A percentile compares a stretch with the other conserved stretches of the same genome.
Conservation (phyloP, 2,329 filamentous ascomycete species). For the Cladophialophora carrionii region DNA sequence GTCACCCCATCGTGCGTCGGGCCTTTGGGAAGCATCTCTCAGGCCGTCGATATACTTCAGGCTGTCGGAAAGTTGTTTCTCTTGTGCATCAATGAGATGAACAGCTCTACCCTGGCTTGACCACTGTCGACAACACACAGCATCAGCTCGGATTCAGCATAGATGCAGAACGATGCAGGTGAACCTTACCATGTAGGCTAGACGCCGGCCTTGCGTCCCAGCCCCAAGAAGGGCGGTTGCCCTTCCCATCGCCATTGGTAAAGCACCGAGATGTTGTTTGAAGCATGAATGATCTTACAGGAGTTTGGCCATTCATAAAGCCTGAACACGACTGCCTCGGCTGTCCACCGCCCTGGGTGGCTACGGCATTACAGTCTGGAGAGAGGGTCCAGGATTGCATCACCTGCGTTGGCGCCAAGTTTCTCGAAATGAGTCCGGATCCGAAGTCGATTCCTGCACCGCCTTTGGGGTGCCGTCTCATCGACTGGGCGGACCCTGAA, state of each 20-base stretch:
- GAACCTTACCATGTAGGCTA: constrained; percentile 45
- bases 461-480: not conserved
- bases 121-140: constrained; percentile 39
- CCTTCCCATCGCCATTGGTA: constrained; percentile 8
- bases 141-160: not conserved
- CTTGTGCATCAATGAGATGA: constrained; percentile 41
- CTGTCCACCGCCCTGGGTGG: not conserved
- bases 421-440: not conserved
- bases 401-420: not conserved
- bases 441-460: not conserved
- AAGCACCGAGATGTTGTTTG: not conserved
- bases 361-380: not conserved
- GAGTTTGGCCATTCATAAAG: not conserved
- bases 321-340: not conserved
- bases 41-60: constrained; percentile 41
- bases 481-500: not conserved
- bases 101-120: constrained; percentile 43
- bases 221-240: constrained; percentile 42
- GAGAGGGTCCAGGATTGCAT: not conserved
- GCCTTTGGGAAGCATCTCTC: constrained; percentile 26
- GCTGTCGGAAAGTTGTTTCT: constrained; percentile 41
- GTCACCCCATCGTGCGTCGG: constrained; percentile 35
- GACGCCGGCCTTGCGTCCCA: constrained; percentile 45
- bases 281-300: not conserved
- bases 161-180: not conserved